Evolutionary conservation across 1,284 basidiomycete species (phyloP), one percentile per base, ranked within the genome.

Genomic region (Rhizoctonia solani): DNA sequence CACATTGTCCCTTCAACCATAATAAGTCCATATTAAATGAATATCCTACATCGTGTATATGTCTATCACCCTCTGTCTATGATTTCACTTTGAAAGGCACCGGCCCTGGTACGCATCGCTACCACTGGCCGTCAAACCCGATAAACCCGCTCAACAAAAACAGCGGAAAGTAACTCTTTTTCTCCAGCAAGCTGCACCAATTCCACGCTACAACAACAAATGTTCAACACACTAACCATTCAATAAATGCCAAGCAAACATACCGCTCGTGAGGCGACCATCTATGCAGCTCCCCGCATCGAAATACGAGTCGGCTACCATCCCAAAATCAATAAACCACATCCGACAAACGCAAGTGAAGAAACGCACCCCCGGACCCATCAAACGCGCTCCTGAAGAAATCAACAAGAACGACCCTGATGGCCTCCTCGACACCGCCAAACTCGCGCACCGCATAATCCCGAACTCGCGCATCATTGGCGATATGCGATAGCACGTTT

Each of bases 51-150:
- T n/a, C n/a, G n/a, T n/a, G n/a, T n/a, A n/a, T n/a, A n/a, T n/a
- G n/a, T n/a, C n/a, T n/a, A n/a, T n/a, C n/a, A n/a, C n/a, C n/a
- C n/a, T n/a, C n/a, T n/a, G n/a, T n/a, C n/a, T n/a, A n/a, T n/a
- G n/a, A n/a, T n/a, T n/a, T n/a, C n/a, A n/a, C n/a, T n/a, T n/a
- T n/a, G n/a, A n/a, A n/a, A n/a, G n/a, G n/a, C n/a, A n/a, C n/a
- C n/a, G n/a, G n/a, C n/a, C n/a, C n/a, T n/a, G n/a, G n/a, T 39
- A 16, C 16, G 37, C 37, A 39, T 39, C 37, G 8, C 37, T 66
- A 92, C 89, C 90, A 92, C 69, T 90, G 87, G 67, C 90, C 90
- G 74, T 92, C 90, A 72, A 92, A 92, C 30, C 90, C 89, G 71
- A 87, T 81, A 73, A 92, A 92, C 2, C 90, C 89, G 46, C 85